Conservation (phyloP, 305 asterid genomes). For the Plantago coronopus region DNA sequence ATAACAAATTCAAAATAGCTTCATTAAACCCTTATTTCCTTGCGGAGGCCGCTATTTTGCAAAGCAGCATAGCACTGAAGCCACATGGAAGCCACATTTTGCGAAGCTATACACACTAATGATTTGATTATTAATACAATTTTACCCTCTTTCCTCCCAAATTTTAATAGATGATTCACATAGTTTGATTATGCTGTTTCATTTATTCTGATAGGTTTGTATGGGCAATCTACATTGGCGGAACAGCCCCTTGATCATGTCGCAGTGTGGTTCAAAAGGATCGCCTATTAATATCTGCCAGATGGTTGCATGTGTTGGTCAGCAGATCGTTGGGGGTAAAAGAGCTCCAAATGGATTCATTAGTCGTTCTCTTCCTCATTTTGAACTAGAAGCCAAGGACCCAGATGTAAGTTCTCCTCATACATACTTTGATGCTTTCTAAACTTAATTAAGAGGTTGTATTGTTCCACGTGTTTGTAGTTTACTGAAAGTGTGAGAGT, state of each 20-base stretch:
- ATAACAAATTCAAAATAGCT: too few relatives aligned
- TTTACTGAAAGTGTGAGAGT: too few relatives aligned
- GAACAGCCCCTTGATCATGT: constrained; percentile 94
- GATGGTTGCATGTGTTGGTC: constrained; percentile 98
- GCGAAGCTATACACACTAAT: too few relatives aligned
- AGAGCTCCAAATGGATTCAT: constrained; percentile 96
- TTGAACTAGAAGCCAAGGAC: constrained; percentile 67
- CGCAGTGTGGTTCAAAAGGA: constrained; percentile 98
- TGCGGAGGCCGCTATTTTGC: too few relatives aligned
- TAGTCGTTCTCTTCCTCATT: constrained; percentile 94
- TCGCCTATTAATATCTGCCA: constrained; percentile 93
- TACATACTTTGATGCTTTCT: not conserved
- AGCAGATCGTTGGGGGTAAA: constrained; percentile 88
- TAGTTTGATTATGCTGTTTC: not conserved
- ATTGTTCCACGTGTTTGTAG: too few relatives aligned
- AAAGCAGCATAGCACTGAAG: too few relatives aligned
- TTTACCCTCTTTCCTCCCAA: too few relatives aligned
- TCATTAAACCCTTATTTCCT: too few relatives aligned
- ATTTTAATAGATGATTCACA: not conserved
- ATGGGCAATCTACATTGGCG: constrained; percentile 78
- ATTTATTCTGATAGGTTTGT: constrained; percentile 54
- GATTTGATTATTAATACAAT: too few relatives aligned
- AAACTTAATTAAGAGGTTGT: not conserved
- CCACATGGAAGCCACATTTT: too few relatives aligned
- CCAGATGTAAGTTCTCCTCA: constrained; percentile 59